Percentiles rank a stretch among this genome's conserved stretches.
Conservation (phyloP, 2,329 filamentous ascomycete genomes). For the Sclerotinia subarctica region DNA sequence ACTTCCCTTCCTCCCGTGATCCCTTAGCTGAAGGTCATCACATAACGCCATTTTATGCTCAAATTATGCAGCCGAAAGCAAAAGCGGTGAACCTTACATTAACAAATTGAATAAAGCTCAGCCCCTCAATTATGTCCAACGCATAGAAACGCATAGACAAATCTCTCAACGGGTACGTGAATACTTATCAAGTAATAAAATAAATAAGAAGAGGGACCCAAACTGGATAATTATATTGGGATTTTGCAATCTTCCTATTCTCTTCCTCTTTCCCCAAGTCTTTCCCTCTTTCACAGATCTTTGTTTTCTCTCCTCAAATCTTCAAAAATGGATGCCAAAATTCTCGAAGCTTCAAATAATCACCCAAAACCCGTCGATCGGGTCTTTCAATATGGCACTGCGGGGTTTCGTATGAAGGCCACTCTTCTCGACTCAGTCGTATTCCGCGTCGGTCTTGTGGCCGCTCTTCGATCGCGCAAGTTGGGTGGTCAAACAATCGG, state of each 20-base stretch:
- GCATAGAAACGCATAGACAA: slow-evolving; percentile 17
- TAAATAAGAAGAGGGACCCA: background rate
- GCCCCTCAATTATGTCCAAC: slow-evolving; percentile 18
- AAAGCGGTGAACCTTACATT: background rate
- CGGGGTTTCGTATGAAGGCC: slow-evolving; percentile 66
- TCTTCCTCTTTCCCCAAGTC: slow-evolving; percentile 4
- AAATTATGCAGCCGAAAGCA: slow-evolving; percentile 6
- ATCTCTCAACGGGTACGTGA: slow-evolving; percentile 15
- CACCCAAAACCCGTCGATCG: slow-evolving; percentile 56
- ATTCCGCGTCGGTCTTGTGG: slow-evolving; percentile 87
- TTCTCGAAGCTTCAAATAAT: slow-evolving; percentile 60
- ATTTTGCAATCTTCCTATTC: background rate
- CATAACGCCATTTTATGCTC: slow-evolving; percentile 10
- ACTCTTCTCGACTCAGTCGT: slow-evolving; percentile 88
- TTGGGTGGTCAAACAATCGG: slow-evolving; percentile 88
- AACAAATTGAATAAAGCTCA: slow-evolving; percentile 5
- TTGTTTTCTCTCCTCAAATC: slow-evolving; percentile 7
- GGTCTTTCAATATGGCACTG: slow-evolving; percentile 63
- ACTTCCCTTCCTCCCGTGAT: background rate
- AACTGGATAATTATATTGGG: background rate
- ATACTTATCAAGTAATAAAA: slow-evolving; percentile 8
- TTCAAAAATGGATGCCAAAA: slow-evolving; percentile 47
- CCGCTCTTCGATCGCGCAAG: slow-evolving; percentile 84
- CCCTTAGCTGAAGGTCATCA: background rate
- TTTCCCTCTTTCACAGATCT: background rate